Conservation (phyloP, 257 asterid species). For the Thymus quinquecostatus region DNA sequence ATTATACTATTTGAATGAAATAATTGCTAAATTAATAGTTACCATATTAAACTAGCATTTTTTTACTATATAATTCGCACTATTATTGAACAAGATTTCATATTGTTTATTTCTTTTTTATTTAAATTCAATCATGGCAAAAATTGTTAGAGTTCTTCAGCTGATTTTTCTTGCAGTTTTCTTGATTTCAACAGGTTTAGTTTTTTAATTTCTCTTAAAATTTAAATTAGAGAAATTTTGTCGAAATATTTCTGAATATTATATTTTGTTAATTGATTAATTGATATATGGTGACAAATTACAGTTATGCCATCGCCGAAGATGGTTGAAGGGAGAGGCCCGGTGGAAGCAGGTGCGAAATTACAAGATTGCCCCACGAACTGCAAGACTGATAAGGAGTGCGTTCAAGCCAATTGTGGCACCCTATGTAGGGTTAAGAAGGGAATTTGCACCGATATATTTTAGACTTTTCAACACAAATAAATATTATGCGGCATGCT, state of each 20-base stretch:
- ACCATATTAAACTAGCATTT: background rate
- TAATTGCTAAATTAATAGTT: background rate
- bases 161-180: slow-evolving; percentile 18
- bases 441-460: slow-evolving; percentile 11
- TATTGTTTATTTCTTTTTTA: background rate
- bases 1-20: background rate
- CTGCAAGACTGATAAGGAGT: slow-evolving; percentile 11
- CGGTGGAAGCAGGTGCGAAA: slow-evolving; percentile 9
- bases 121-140: slow-evolving; percentile 15
- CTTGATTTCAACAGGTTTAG: slow-evolving; percentile 24
- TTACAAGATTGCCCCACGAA: slow-evolving; percentile 25
- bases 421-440: slow-evolving; percentile 10
- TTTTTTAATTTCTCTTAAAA: background rate
- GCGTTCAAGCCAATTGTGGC: slow-evolving; percentile 23
- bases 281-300: background rate
- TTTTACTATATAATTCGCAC: slow-evolving; percentile 1
- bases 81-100: slow-evolving; percentile 8
- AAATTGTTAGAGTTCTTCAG: slow-evolving; percentile 19
- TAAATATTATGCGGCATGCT: too few relatives aligned
- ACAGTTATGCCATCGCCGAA: background rate
- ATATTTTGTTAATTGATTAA: background rate
- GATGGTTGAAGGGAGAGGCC: slow-evolving; percentile 27
- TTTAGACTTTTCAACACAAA: too few relatives aligned
- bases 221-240: background rate
- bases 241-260: too few relatives aligned